Evolutionary conservation across 805 yeast genomes (phyloP), one percentile per base, ranked within the genome.

Genomic region (Candida insectorum): DNA sequence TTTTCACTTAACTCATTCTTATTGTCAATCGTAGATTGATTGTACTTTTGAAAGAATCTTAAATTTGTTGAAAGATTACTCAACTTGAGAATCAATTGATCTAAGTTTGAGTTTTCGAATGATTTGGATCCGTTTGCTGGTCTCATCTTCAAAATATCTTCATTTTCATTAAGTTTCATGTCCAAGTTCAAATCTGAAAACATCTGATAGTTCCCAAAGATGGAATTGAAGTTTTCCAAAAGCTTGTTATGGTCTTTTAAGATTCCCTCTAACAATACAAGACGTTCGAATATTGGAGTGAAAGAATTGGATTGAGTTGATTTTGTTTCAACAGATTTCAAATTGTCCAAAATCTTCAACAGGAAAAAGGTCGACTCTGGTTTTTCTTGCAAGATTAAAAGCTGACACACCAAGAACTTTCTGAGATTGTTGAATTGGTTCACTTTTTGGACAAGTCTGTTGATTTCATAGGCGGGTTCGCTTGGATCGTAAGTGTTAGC

Each of bases 21-120:
- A 28, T 58, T 54, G 5, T 40, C 31, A 18, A 44, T 27, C 1
- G 62, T 61, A 1, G 66, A 55, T 25, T 49, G 51, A 37, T 61
- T 58, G 42, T 64, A 66, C 29, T 63, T 63, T 30, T 58, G 51
- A 40, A 64, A 66, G 39, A 45, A 65, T 33, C 52, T 58, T 22
- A 66, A 43, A 39, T 64, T 65, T 3, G 62, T 53, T 4, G 65
- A 43, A 14, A 65, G 36, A 21, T 50, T 56, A 3, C 58, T 45
- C 16, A 65, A 36, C 32, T 60, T 62, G 29, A 44, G 44, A 8
- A 64, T 53, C 29, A 66, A 44, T 22, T 48, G 46, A 21, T 42
- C 36, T 23, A 65, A 33, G 24, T 48, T 42, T 11, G 20, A 17
- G 11, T 16, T 15, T 5, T 30, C 26, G 2, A 10, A n/a, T 11